These are phyloP conservation scores for Ogataea hybrid DNA, from an alignment of 1,139 yeast genomes.

Conservation along the genomic window DNA sequence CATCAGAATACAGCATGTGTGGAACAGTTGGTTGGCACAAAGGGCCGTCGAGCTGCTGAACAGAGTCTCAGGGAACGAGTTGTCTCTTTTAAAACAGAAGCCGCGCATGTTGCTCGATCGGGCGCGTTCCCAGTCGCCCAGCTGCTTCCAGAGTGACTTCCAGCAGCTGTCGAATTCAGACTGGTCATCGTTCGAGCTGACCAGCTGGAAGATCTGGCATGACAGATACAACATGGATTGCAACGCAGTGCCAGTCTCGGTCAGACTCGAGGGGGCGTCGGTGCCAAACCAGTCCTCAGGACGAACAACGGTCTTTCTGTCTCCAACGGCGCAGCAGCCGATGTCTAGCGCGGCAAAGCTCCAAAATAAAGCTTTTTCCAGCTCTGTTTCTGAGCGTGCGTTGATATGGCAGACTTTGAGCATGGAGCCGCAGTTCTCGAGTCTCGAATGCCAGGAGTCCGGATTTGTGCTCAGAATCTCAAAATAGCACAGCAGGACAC, in stretches of 20 bases:
- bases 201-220: slow-evolving; percentile 15
- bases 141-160: slow-evolving; percentile 38
- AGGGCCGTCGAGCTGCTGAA: slow-evolving; percentile 39
- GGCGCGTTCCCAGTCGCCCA: slow-evolving; percentile 36
- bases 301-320: slow-evolving; percentile 32
- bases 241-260: slow-evolving; percentile 8
- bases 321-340: slow-evolving; percentile 36
- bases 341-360: slow-evolving; percentile 39
- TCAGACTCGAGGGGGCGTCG: not conserved
- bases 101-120: slow-evolving; percentile 35
- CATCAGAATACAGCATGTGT: slow-evolving; percentile 39
- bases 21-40: slow-evolving; percentile 40
- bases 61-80: slow-evolving; percentile 38
- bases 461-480: slow-evolving; percentile 27
- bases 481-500: slow-evolving; percentile 27
- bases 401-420: slow-evolving; percentile 34
- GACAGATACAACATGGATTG: slow-evolving; percentile 16
- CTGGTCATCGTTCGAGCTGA: slow-evolving; percentile 14
- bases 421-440: slow-evolving; percentile 39
- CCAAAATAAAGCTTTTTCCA: slow-evolving; percentile 39
- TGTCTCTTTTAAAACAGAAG: slow-evolving; percentile 28
- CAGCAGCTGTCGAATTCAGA: slow-evolving; percentile 35
- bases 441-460: slow-evolving; percentile 35
- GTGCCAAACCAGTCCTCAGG: slow-evolving; percentile 13
- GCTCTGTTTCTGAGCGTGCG: slow-evolving; percentile 33